Conservation (phyloP, 1,139 yeast genomes). For the Suhomyces terraborum region DNA sequence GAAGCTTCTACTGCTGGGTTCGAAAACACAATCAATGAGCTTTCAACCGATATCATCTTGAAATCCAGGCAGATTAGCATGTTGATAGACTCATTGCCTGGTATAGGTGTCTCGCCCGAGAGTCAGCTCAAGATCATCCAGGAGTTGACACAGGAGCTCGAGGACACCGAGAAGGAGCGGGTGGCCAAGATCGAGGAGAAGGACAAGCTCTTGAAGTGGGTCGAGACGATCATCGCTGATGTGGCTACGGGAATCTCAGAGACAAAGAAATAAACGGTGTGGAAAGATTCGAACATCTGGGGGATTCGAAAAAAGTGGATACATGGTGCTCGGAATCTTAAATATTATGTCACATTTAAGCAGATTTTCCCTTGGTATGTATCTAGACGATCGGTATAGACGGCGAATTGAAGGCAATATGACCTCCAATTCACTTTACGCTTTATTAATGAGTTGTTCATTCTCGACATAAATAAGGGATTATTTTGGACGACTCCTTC, state of each 20-base stretch:
- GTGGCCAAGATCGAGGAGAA: slow-evolving; percentile 62
- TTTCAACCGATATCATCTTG: slow-evolving; percentile 79
- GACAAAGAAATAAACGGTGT: slow-evolving; percentile 27
- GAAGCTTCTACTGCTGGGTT: slow-evolving; percentile 26
- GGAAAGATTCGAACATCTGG: no score
- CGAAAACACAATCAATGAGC: slow-evolving; percentile 62
- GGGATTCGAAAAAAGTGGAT: no score
- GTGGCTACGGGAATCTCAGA: slow-evolving; percentile 59
- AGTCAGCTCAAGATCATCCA: slow-evolving; percentile 69
- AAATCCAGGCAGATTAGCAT: slow-evolving; percentile 85
- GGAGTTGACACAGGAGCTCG: slow-evolving; percentile 63
- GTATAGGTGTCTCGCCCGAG: slow-evolving; percentile 81
- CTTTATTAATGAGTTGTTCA: no score
- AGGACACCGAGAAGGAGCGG: slow-evolving; percentile 61
- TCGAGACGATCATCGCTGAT: slow-evolving; percentile 67
- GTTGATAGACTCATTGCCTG: slow-evolving; percentile 88
- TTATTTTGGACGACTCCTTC: no score
- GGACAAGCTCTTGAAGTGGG: slow-evolving; percentile 61
- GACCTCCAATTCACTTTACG: no score
- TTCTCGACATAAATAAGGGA: no score
- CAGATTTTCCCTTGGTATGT: no score
- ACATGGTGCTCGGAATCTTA: no score
- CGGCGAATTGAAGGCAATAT: no score
- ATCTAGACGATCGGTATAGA: no score
- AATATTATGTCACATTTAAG: no score